Conservation (phyloP, 441 rosid species). For the Bocquillonia castaneifolia region DNA sequence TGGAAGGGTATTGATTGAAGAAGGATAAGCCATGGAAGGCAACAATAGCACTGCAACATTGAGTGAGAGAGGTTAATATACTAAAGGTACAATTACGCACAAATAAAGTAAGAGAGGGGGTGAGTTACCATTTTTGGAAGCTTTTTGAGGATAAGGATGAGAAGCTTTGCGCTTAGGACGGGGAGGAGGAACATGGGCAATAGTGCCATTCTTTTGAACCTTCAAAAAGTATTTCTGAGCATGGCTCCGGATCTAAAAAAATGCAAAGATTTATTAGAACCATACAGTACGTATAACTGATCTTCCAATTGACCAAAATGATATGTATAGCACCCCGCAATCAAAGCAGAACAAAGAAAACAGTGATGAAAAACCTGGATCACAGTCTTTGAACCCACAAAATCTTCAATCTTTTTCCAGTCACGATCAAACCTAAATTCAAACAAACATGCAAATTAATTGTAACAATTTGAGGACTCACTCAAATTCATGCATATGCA, state of each 20-base stretch:
- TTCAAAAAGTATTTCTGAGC: constrained; percentile 88
- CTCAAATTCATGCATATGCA: too few relatives aligned
- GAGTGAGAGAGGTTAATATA: constrained; percentile 10
- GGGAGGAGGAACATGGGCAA: constrained; percentile 88
- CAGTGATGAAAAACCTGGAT: constrained; percentile 56
- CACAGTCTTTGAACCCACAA: constrained; percentile 86
- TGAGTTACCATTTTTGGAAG: constrained; percentile 59
- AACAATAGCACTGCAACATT: constrained; percentile 47
- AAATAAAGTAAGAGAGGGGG: neutral
- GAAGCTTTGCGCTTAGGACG: constrained; percentile 88
- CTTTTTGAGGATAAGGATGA: constrained; percentile 89
- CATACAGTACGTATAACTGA: neutral
- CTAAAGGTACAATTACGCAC: neutral
- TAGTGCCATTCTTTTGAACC: constrained; percentile 80
- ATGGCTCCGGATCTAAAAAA: constrained; percentile 91
- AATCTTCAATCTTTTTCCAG: constrained; percentile 94
- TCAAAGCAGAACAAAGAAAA: constrained; percentile 19
- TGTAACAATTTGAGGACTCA: neutral
- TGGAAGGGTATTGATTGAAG: constrained; percentile 36
- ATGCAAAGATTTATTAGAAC: constrained; percentile 22
- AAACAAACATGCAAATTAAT: neutral
- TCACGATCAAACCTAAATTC: constrained; percentile 74
- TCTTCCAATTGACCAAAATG: neutral
- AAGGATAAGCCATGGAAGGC: constrained; percentile 47
- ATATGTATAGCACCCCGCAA: constrained; percentile 13